Base-by-base conservation (phyloP, 2,329 filamentous ascomycete species). In the Penicillium sp. region DNA sequence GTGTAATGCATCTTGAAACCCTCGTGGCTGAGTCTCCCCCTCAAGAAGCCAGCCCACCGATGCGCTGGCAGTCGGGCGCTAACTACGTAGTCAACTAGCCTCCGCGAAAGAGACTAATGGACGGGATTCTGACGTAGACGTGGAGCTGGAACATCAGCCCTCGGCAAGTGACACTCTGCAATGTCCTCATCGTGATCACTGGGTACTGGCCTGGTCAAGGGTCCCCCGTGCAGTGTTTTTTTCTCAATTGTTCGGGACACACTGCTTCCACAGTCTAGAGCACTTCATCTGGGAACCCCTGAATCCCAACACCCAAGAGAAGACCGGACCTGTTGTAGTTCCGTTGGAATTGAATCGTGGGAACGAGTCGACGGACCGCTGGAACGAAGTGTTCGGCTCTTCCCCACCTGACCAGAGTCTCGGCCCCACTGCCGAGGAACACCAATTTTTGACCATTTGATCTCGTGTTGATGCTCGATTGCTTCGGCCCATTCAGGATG, bases 11-110 rank as follows among this genome's bases (percentile, higher is more conserved):
- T 32, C 8, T 32, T 11, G 7, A 32, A 8, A 24, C 13, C 34
- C 32, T 29, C 32, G 18, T 9, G 24, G 33, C 4, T 4, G 35
- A 32, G 42, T 37, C 24, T 43, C 24, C 24, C 41, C 18, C 18
- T 18, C 18, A 18, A 9, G n/a, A 12, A 8, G 4, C 5, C 11
- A 39, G 9, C 18, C 18, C 18, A 18, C 18, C 50, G 55, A 56
- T 59, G 57, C 42, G 57, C 44, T 59, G 57, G 57, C 56, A 39
- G 43, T 53, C 49, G 47, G 53, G 51, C 55, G 53, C 35, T 50
- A 39, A 38, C 34, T 39, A 24, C 35, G 24, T 36, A 28, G 41
- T 32, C 29, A 35, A 7, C 29, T 32, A 7, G 8, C 11, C 8
- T 11, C 29, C 29, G 11, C 29, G 7, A 7, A 8, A 7, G 7